These are phyloP conservation scores for Lindgomyces ingoldianus DNA, from an alignment of 495 filamentous ascomycete species.

Conservation along the genomic window DNA sequence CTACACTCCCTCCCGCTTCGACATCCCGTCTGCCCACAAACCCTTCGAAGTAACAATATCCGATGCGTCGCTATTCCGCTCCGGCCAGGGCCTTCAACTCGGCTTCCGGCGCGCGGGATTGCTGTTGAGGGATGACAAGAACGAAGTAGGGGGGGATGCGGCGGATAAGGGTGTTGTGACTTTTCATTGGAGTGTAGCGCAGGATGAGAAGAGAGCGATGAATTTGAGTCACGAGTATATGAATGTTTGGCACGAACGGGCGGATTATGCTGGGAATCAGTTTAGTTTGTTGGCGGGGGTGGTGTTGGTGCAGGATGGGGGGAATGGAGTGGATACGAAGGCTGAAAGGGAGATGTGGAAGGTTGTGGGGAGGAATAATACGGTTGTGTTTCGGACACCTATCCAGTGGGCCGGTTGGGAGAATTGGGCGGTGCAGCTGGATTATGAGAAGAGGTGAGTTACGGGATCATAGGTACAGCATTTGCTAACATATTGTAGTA, in stretches of 20 bases:
- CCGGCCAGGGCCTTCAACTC: conserved; percentile 8
- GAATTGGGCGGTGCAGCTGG: conserved; percentile 30
- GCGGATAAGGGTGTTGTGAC: conserved; percentile 27
- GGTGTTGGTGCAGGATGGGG: conserved; percentile 19
- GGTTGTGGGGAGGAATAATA: conserved; percentile 22
- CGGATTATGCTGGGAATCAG: conserved; percentile 27
- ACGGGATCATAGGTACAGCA: background rate
- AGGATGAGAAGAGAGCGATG: conserved; percentile 12
- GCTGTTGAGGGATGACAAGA: conserved; percentile 18
- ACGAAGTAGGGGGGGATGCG: conserved; percentile 10
- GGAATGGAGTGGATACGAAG: conserved; percentile 9
- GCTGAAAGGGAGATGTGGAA: conserved; percentile 15
- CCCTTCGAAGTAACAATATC: conserved; percentile 29
- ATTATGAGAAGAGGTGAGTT: conserved; percentile 26
- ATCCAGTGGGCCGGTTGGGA: conserved; percentile 19
- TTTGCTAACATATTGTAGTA: conserved; percentile 16
- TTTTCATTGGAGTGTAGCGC: conserved; percentile 31
- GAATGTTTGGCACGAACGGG: conserved; percentile 35
- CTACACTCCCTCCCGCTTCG: conserved; percentile 10
- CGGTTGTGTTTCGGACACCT: conserved; percentile 6
- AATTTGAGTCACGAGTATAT: conserved; percentile 35
- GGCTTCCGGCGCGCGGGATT: conserved; percentile 31
- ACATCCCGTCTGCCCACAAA: background rate
- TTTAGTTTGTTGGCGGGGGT: conserved; percentile 21
- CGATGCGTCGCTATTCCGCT: conserved; percentile 20